These are phyloP conservation scores for Flaveria floridana DNA, from an alignment of 140 eudicot species.

Conservation along the genomic window DNA sequence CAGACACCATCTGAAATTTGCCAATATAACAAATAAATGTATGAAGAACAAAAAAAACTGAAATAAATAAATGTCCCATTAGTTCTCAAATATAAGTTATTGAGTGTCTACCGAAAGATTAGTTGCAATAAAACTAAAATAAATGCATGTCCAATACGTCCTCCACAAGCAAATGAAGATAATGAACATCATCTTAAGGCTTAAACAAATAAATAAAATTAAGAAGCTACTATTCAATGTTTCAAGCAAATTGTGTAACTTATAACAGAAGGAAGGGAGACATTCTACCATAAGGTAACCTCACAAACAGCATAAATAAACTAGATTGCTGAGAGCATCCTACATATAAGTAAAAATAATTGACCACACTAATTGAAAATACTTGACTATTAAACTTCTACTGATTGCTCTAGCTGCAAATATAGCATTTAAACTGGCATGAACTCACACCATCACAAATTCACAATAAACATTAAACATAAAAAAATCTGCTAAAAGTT, in stretches of 20 bases:
- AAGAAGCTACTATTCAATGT: no score
- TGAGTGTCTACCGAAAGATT: not conserved
- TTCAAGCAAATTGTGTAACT: no score
- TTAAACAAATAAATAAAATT: not conserved
- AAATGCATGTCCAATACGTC: not conserved
- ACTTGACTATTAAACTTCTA: not conserved
- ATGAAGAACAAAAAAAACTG: not conserved
- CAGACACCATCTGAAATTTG: constrained; percentile 72
- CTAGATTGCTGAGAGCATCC: not conserved
- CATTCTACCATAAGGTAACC: not conserved
- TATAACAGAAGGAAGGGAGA: no score
- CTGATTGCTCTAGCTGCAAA: not conserved
- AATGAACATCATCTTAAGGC: not conserved
- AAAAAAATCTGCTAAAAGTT: no score
- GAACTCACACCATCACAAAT: not conserved
- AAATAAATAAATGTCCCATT: not conserved
- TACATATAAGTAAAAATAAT: not conserved
- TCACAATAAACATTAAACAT: no score
- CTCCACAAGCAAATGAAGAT: not conserved
- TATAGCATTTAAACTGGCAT: not conserved
- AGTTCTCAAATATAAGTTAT: not conserved
- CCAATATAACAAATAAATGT: not conserved
- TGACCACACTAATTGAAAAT: not conserved
- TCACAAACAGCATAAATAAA: not conserved
- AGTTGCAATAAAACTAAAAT: not conserved